A percentile compares a stretch with the other conserved stretches of the same genome.
Conservation (phyloP, 371 early-diverging fungal species). For the Mucor plumbeus region DNA sequence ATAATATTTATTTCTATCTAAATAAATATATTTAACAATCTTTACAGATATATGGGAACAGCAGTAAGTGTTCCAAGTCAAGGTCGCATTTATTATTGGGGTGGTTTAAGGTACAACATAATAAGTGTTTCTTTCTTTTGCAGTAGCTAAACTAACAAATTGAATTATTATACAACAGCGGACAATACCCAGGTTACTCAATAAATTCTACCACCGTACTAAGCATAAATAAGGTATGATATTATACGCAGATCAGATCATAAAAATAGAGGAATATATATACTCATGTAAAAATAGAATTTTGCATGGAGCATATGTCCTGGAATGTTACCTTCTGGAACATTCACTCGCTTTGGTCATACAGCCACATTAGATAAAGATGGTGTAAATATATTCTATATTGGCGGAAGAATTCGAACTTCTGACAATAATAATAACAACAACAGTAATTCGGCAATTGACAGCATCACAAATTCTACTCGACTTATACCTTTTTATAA, state of each 20-base stretch:
- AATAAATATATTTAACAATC: background rate
- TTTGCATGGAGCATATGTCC: slow-evolving; percentile 12
- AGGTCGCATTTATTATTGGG: slow-evolving; percentile 22
- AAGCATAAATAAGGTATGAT: slow-evolving; percentile 1
- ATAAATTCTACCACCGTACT: slow-evolving; percentile 17
- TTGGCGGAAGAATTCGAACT: slow-evolving; percentile 20
- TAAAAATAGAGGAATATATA: background rate
- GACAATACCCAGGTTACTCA: slow-evolving; percentile 18
- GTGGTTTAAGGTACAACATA: slow-evolving; percentile 24
- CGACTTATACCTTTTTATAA: background rate
- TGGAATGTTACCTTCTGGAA: slow-evolving; percentile 13
- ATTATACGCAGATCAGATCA: background rate
- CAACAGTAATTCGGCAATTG: background rate
- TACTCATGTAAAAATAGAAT: slow-evolving; percentile 9
- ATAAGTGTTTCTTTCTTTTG: background rate
- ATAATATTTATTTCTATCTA: background rate
- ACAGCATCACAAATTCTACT: background rate
- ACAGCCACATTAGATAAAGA: slow-evolving; percentile 24
- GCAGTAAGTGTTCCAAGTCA: slow-evolving; percentile 17
- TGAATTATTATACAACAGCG: background rate
- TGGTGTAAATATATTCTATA: slow-evolving; percentile 18
- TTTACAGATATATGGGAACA: slow-evolving; percentile 23
- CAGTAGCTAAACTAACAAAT: background rate
- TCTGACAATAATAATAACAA: background rate
- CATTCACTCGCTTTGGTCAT: slow-evolving; percentile 19